Conservation (phyloP, 768 basidiomycete species). For the Leucogyrophana mollusca region DNA sequence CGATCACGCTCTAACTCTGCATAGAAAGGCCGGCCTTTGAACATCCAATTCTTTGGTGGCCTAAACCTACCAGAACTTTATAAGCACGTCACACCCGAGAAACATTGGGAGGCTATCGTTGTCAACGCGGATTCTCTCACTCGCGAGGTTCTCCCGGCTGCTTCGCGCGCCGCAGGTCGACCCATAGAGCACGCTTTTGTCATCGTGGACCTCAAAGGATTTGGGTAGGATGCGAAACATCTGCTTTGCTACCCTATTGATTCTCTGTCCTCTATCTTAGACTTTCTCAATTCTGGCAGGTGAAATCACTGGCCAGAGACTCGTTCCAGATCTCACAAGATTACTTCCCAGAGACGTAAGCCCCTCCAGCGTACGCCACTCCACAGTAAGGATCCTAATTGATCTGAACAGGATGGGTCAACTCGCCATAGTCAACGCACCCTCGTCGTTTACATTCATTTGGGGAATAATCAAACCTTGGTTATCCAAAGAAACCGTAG, state of each 20-base stretch:
- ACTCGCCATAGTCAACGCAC: slow-evolving; percentile 69
- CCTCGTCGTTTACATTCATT: slow-evolving; percentile 68
- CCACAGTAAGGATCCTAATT: background rate
- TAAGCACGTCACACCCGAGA: slow-evolving; percentile 54
- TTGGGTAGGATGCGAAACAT: slow-evolving; percentile 45
- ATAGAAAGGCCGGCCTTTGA: slow-evolving; percentile 70
- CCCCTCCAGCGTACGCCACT: background rate
- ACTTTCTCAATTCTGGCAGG: slow-evolving; percentile 72
- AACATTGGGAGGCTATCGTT: slow-evolving; percentile 61
- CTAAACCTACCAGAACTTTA: slow-evolving; percentile 59
- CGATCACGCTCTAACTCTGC: background rate
- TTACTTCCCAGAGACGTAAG: slow-evolving; percentile 76
- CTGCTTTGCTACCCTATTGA: background rate
- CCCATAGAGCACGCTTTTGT: slow-evolving; percentile 53
- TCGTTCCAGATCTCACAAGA: slow-evolving; percentile 78
- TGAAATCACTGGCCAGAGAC: slow-evolving; percentile 58
- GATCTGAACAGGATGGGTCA: slow-evolving; percentile 60
- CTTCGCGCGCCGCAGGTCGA: slow-evolving; percentile 52
- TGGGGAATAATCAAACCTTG: slow-evolving; percentile 70
- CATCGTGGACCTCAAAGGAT: slow-evolving; percentile 70
- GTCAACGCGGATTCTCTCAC: slow-evolving; percentile 65
- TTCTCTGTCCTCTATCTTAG: slow-evolving; percentile 29
- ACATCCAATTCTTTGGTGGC: slow-evolving; percentile 62
- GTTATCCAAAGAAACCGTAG: slow-evolving; percentile 70
- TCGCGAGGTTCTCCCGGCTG: slow-evolving; percentile 67